Conservation (phyloP, 2,329 filamentous ascomycete species). For the Diaporthe batatas region DNA sequence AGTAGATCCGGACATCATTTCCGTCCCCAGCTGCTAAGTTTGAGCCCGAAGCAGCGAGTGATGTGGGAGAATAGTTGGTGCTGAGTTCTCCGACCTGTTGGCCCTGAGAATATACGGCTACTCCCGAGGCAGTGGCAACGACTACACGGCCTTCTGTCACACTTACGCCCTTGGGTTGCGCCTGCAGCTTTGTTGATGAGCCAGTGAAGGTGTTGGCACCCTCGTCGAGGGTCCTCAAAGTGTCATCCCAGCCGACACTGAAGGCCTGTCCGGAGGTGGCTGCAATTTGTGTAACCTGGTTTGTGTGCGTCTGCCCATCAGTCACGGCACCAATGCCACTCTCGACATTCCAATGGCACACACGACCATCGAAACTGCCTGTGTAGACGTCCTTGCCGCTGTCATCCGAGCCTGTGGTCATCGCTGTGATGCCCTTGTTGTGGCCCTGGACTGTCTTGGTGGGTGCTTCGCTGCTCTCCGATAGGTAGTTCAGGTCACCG, state of each 20-base stretch:
- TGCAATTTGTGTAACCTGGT: slow-evolving; percentile 85
- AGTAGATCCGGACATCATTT: slow-evolving; percentile 82
- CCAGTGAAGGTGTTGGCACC: slow-evolving; percentile 82
- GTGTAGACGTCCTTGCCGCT: slow-evolving; percentile 81
- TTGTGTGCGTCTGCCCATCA: slow-evolving; percentile 86
- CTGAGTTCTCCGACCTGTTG: slow-evolving; percentile 70
- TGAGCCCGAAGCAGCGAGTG: slow-evolving; percentile 77
- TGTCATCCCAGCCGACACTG: slow-evolving; percentile 95
- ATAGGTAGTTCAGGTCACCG: slow-evolving; percentile 91
- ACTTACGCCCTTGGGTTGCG: slow-evolving; percentile 84
- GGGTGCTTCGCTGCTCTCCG: slow-evolving; percentile 77
- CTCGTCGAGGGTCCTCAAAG: slow-evolving; percentile 82
- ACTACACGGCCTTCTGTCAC: slow-evolving; percentile 65
- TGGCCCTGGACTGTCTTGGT: slow-evolving; percentile 85
- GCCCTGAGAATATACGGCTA: slow-evolving; percentile 70
- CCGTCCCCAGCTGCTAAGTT: slow-evolving; percentile 80
- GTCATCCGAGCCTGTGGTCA: slow-evolving; percentile 68
- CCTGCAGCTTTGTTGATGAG: slow-evolving; percentile 74
- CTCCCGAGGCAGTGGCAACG: slow-evolving; percentile 67
- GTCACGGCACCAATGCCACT: slow-evolving; percentile 77
- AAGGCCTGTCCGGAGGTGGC: slow-evolving; percentile 75
- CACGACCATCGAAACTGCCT: slow-evolving; percentile 90
- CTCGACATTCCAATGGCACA: slow-evolving; percentile 85
- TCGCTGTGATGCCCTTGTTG: slow-evolving; percentile 88
- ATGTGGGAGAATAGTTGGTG: slow-evolving; percentile 75